Base-by-base conservation (phyloP, 1,139 yeast genomes). In the Candida smagusa region DNA sequence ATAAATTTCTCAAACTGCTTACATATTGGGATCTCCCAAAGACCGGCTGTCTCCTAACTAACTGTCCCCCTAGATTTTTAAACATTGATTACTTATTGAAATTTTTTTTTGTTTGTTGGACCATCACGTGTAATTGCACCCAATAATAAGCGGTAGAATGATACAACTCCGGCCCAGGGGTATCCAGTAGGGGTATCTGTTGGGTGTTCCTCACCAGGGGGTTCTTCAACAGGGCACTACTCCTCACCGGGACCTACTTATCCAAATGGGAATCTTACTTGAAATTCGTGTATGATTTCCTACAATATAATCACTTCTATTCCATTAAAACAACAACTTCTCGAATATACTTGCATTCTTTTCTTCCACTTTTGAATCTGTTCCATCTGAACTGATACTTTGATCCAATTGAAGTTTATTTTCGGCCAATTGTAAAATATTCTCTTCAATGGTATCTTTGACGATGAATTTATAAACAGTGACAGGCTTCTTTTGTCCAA, bases 401-500 rank as follows among this genome's bases (percentile, higher is more conserved):
- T 77, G 76, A 59, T 92, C 99, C 41, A 92, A 71, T 44, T 90
- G 96, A 37, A 92, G 72, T 62, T 92, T 92, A 51, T 94, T 88
- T 53, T 86, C 87, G 0, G 97, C 97, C 52, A 94, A 64, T 48
- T 81, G 81, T 44, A 83, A 72, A 55, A 92, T 92, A 50, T 84
- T 88, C 58, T 92, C 97, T 52, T 92, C 99, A 30, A 94, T 84
- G 1, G 96, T 81, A 39, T 79, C 72, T 47, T 72, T 74, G 8
- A 85, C 76, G 41, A 94, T 84, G 50, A 94, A 65, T 42, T 95
- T 77, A 35, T 80, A 77, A 11, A 94, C 96, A 33, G 73, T 69
- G 13, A 94, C 99, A 36, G 86, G 92, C 42, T 84, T 80, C 30
- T 85, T 84, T 63, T 94, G 98, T 2, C 99, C 99, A 22, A 94